A percentile compares a stretch with the other conserved stretches of the same genome.
These are phyloP conservation scores for Malus domestica DNA, from an alignment of 306 rosid genomes.

Conservation along the genomic window DNA sequence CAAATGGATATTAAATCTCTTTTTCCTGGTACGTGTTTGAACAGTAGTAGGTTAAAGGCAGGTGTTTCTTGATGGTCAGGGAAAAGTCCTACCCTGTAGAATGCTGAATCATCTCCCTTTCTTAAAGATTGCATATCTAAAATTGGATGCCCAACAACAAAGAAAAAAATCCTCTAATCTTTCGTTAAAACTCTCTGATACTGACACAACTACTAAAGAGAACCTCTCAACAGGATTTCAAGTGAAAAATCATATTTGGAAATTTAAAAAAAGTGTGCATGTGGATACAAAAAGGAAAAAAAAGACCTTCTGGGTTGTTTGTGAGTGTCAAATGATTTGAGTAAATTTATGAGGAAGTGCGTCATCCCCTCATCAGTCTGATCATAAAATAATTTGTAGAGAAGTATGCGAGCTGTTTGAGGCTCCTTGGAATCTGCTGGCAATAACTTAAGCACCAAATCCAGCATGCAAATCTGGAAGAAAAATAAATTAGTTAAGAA, in stretches of 20 bases:
- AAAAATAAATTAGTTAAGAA: constrained; percentile 28
- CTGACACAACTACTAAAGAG: neutral
- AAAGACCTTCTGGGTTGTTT: constrained; percentile 80
- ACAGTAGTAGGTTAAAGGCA: neutral
- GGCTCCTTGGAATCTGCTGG: constrained; percentile 83
- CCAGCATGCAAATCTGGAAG: constrained; percentile 78
- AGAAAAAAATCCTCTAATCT: neutral
- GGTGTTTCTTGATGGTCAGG: neutral
- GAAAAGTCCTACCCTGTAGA: neutral
- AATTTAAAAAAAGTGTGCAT: neutral
- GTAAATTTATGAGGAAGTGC: constrained; percentile 63
- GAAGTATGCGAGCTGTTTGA: constrained; percentile 83
- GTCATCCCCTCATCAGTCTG: constrained; percentile 98
- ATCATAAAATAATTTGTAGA: constrained; percentile 89
- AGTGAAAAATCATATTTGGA: neutral
- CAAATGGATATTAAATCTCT: neutral
- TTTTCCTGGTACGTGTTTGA: neutral
- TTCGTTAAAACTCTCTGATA: neutral
- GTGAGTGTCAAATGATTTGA: constrained; percentile 68
- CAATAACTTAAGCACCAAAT: constrained; percentile 64
- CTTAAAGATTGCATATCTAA: neutral
- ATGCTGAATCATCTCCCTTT: neutral
- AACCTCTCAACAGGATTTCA: neutral
- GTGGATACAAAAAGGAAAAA: constrained; percentile 5
- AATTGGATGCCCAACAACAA: neutral